Conservation (phyloP, 2,329 filamentous ascomycete genomes). For the Colletotrichum higginsianum region DNA sequence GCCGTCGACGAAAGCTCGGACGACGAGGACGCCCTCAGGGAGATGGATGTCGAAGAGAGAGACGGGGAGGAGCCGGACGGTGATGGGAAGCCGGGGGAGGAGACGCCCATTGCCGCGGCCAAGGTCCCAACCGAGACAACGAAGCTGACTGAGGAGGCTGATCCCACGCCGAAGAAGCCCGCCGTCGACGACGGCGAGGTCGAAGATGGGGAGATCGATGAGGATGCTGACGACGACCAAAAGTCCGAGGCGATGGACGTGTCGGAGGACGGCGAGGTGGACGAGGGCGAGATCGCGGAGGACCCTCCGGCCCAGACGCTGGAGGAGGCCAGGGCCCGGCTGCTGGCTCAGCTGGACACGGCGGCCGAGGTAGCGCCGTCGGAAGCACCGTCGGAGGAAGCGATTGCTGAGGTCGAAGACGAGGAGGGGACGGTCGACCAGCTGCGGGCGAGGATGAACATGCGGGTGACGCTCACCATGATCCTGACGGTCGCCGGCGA, state of each 20-base stretch:
- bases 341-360: constrained; percentile 62
- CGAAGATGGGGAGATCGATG: constrained; percentile 39
- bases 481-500: constrained; percentile 90
- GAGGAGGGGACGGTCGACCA: constrained; percentile 42
- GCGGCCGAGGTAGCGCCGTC: constrained; percentile 48
- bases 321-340: constrained; percentile 63
- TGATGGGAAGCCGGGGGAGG: constrained; percentile 27
- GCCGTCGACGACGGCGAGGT: constrained; percentile 43
- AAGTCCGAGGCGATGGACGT: constrained; percentile 61
- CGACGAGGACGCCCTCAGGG: constrained; percentile 55
- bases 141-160: constrained; percentile 33
- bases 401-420: constrained; percentile 39
- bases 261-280: constrained; percentile 55
- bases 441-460: constrained; percentile 62
- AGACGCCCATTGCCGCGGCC: background rate
- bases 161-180: constrained; percentile 42
- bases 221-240: constrained; percentile 42
- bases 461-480: constrained; percentile 88
- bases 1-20: constrained; percentile 62
- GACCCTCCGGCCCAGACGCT: constrained; percentile 52
- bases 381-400: constrained; percentile 38
- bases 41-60: constrained; percentile 50
- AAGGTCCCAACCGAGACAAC: constrained; percentile 33
- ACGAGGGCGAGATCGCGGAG: constrained; percentile 52
- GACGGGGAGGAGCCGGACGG: constrained; percentile 44